Conservation (phyloP, 352 stramenopile genomes). For the Globisporangium acanthophoron region DNA sequence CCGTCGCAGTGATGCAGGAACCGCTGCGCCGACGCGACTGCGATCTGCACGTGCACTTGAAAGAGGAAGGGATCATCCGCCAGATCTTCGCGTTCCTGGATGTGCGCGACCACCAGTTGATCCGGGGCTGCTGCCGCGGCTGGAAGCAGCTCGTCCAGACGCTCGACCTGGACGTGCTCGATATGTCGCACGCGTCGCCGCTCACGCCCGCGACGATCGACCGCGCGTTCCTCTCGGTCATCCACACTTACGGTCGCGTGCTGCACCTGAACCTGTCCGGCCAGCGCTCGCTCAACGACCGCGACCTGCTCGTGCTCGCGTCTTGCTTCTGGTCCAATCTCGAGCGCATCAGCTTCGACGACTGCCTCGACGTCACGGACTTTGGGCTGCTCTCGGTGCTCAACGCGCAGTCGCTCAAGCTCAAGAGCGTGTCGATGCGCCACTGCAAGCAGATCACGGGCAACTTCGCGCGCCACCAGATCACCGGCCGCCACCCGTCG, state of each 20-base stretch:
- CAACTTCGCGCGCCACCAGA: constrained; percentile 29
- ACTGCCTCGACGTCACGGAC: constrained; percentile 77
- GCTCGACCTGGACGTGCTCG: constrained; percentile 55
- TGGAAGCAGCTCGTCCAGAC: constrained; percentile 70
- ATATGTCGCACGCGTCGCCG: constrained; percentile 53
- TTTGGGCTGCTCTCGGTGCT: constrained; percentile 75
- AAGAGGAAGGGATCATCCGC: constrained; percentile 55
- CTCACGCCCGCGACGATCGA: constrained; percentile 44
- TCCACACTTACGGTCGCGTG: constrained; percentile 66
- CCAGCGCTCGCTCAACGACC: constrained; percentile 58
- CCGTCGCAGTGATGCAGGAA: neutral
- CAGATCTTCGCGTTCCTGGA: constrained; percentile 65
- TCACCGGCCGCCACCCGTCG: constrained; percentile 56
- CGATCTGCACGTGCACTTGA: constrained; percentile 34
- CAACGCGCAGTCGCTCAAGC: constrained; percentile 72
- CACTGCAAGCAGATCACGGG: constrained; percentile 77
- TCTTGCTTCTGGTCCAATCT: constrained; percentile 77
- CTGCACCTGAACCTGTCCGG: constrained; percentile 60
- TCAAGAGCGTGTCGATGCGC: constrained; percentile 58
- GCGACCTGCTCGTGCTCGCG: constrained; percentile 72
- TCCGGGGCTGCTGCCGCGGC: constrained; percentile 43
- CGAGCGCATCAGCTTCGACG: constrained; percentile 55
- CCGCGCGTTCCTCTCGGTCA: constrained; percentile 47
- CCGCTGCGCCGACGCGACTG: constrained; percentile 12
- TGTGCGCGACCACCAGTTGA: constrained; percentile 66